A percentile compares a stretch with the other conserved stretches of the same genome.
phyloP scores from a whole-genome alignment of 202 grass and related monocot species.

The Saccharum hybrid region DNA sequence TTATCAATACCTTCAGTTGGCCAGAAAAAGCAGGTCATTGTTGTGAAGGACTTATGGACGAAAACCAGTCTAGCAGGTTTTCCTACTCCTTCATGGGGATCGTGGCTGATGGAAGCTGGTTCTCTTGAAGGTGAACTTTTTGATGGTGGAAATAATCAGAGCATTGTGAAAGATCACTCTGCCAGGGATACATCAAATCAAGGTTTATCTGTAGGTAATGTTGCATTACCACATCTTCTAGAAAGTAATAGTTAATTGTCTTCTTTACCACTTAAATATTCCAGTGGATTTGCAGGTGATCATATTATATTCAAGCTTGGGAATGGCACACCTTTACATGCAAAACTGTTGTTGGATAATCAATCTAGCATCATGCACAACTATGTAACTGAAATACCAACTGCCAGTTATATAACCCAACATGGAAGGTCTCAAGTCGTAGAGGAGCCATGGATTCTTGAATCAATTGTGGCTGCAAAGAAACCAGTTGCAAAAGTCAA shows the following conservation, averaged over 20 bases:
- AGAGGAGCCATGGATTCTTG: conserved; percentile 89
- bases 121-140: conserved; percentile 45
- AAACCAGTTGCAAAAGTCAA: conserved; percentile 54
- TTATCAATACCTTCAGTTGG: conserved; percentile 73
- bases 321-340: conserved; percentile 62
- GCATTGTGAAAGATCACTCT: conserved; percentile 41
- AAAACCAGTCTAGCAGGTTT: conserved; percentile 54
- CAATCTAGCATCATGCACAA: conserved; percentile 32
- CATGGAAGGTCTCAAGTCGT: conserved; percentile 59
- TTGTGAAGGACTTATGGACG: conserved; percentile 89
- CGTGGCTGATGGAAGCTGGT: conserved; percentile 72
- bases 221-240: conserved; percentile 38
- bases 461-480: conserved; percentile 49
- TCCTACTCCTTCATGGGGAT: conserved; percentile 74
- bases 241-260: conserved; percentile 31
- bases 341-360: conserved; percentile 44
- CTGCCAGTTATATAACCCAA: conserved; percentile 37
- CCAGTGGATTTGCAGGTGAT: conserved; percentile 91
- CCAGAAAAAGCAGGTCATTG: conserved; percentile 60
- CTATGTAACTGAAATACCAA: conserved; percentile 45
- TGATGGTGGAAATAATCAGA: conserved; percentile 41
- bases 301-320: conserved; percentile 61
- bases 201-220: conserved; percentile 61
- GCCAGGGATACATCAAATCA: conserved; percentile 31
- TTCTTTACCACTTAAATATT: conserved; percentile 77